Percentiles rank a stretch among this genome's conserved stretches.
Conservation (phyloP, 768 basidiomycete species). For the Aureoboletus auriporus region DNA sequence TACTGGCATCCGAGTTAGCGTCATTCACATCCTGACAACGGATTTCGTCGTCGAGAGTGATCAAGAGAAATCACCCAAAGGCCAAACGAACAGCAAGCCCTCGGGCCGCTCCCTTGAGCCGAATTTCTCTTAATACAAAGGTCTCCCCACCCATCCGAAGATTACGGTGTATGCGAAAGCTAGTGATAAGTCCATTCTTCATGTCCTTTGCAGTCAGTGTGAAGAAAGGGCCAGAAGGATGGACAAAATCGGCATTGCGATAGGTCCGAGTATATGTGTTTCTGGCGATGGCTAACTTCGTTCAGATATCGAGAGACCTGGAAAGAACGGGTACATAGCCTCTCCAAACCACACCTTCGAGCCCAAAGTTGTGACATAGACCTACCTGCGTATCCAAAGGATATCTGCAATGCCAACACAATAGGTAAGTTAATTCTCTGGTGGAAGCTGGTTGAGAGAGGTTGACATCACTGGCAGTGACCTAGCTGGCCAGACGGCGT, state of each 20-base stretch:
- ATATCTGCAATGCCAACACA: conserved; percentile 11
- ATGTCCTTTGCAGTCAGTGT: conserved; percentile 11
- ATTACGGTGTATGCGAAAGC: conserved; percentile 6
- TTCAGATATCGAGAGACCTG: background rate
- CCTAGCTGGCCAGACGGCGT: no score
- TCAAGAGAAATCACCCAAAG: conserved; percentile 14
- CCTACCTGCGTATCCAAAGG: conserved; percentile 11
- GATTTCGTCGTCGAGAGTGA: conserved; percentile 10
- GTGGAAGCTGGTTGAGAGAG: conserved; percentile 3
- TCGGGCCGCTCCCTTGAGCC: no score
- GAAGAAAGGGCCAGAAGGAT: conserved; percentile 16
- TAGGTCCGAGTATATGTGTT: conserved; percentile 16
- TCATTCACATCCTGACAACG: conserved; percentile 13
- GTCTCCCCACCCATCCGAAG: no score
- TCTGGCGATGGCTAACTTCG: conserved; percentile 2
- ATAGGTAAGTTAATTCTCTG: conserved; percentile 9
- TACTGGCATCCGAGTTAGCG: background rate
- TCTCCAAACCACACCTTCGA: no score
- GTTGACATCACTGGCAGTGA: no score
- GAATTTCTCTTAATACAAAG: no score
- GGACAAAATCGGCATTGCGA: conserved; percentile 9
- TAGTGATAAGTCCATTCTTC: conserved; percentile 9
- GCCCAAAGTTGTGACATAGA: background rate
- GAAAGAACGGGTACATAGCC: no score
- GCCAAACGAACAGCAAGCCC: no score